A percentile compares a stretch with the other conserved stretches of the same genome.
These are phyloP conservation scores for Lumnitzera littorea DNA, from an alignment of 345 rosid genomes.

Conservation along the genomic window DNA sequence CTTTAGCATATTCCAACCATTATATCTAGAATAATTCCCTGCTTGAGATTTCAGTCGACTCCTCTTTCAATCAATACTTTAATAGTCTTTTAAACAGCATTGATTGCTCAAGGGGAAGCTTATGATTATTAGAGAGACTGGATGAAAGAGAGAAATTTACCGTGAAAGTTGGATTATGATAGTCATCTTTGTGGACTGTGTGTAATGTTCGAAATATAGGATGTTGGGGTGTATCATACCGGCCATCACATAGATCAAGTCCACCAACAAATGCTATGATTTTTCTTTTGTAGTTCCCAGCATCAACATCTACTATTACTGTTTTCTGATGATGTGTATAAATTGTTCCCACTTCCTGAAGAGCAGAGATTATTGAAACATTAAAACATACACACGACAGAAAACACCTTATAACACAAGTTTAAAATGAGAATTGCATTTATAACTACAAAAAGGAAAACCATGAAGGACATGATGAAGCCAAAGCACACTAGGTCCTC, in stretches of 20 bases:
- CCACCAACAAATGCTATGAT: conserved; percentile 93
- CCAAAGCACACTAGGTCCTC: no score
- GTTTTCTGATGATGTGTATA: conserved; percentile 97
- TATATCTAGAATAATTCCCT: no score
- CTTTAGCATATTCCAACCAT: no score
- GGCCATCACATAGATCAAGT: conserved; percentile 92
- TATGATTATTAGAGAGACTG: background rate
- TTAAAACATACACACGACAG: no score
- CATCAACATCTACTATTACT: conserved; percentile 89
- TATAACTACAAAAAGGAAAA: background rate
- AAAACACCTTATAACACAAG: no score
- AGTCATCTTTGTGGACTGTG: conserved; percentile 77
- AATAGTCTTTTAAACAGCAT: no score
- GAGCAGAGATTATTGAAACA: background rate
- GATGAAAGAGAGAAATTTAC: conserved; percentile 31
- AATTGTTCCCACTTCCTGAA: conserved; percentile 86
- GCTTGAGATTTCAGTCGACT: no score
- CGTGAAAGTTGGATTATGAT: conserved; percentile 83
- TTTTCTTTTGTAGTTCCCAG: conserved; percentile 64
- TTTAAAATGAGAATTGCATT: background rate
- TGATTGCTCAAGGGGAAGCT: no score
- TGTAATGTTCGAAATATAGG: conserved; percentile 62
- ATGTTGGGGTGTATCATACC: conserved; percentile 87
- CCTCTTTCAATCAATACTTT: no score
- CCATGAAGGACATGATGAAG: no score